These are phyloP conservation scores for Canariomyces notabilis DNA, from an alignment of 2,329 filamentous ascomycete genomes.

Conservation along the genomic window DNA sequence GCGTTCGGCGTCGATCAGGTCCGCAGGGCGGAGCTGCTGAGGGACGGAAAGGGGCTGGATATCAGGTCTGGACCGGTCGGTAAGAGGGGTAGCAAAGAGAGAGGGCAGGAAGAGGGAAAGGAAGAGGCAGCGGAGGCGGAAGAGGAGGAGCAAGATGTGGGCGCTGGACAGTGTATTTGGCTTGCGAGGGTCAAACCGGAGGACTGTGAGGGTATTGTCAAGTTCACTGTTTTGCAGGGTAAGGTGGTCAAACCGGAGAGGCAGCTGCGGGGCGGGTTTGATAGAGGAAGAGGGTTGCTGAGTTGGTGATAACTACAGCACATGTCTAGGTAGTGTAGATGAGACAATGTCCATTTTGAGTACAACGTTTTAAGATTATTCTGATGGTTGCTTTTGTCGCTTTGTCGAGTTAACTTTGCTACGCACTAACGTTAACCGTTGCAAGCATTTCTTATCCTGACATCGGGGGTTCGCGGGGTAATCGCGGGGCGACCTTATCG, in stretches of 20 bases:
- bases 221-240: slow-evolving; percentile 84
- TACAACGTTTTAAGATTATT: not conserved
- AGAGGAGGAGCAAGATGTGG: slow-evolving; percentile 40
- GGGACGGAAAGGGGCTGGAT: not conserved
- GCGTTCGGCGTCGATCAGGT: slow-evolving; percentile 51
- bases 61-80: too few species aligned
- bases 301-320: slow-evolving; percentile 72
- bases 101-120: slow-evolving; percentile 27
- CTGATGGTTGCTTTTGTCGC: not conserved
- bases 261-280: slow-evolving; percentile 86
- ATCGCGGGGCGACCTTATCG: slow-evolving; percentile 1
- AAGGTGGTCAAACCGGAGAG: slow-evolving; percentile 87
- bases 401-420: not conserved
- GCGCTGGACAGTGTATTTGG: slow-evolving; percentile 89
- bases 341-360: too few species aligned
- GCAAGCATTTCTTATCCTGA: slow-evolving; percentile 4
- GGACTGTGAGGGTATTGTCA: slow-evolving; percentile 88
- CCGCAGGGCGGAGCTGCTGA: slow-evolving; percentile 31
- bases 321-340: too few species aligned
- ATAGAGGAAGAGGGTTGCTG: slow-evolving; percentile 70
- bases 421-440: not conserved
- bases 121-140: slow-evolving; percentile 12
- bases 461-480: slow-evolving; percentile 5
- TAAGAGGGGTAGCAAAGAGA: too few species aligned
- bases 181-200: slow-evolving; percentile 77